phyloP scores from a whole-genome alignment of 2,329 filamentous ascomycete genomes.

The Fusarium sp. region DNA sequence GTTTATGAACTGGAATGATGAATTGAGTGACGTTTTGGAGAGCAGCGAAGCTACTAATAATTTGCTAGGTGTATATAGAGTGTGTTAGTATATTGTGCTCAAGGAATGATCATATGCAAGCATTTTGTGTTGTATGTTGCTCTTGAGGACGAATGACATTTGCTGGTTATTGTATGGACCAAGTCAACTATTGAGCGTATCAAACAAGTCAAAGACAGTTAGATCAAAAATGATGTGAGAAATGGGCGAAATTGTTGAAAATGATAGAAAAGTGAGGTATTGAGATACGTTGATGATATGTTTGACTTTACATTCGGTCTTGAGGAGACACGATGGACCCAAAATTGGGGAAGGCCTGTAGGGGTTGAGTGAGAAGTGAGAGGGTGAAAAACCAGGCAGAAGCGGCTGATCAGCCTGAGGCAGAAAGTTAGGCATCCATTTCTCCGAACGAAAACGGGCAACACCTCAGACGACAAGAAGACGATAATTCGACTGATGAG shows the following conservation, averaged over 20 bases:
- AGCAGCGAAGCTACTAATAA: background rate
- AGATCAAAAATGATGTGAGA: background rate
- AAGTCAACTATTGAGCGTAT: too few relatives aligned
- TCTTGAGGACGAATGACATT: background rate
- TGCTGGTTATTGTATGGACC: background rate
- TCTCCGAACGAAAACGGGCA: background rate
- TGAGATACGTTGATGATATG: background rate
- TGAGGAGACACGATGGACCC: background rate
- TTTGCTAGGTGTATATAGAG: background rate
- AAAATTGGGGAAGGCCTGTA: background rate
- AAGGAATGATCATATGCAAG: background rate
- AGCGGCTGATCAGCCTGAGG: constrained; percentile 4
- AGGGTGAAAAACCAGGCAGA: background rate
- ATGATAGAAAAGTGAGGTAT: too few relatives aligned
- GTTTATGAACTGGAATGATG: background rate
- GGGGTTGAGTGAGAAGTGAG: background rate
- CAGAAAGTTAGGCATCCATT: background rate
- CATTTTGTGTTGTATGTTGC: background rate
- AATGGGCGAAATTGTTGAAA: too few relatives aligned
- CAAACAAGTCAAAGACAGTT: background rate
- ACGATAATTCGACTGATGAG: background rate
- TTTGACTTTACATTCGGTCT: background rate
- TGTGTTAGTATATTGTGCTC: background rate
- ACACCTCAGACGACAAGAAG: background rate
- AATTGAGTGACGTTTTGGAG: background rate